Conservation (phyloP, 2,329 filamentous ascomycete species). For the Macrophomina tecta region DNA sequence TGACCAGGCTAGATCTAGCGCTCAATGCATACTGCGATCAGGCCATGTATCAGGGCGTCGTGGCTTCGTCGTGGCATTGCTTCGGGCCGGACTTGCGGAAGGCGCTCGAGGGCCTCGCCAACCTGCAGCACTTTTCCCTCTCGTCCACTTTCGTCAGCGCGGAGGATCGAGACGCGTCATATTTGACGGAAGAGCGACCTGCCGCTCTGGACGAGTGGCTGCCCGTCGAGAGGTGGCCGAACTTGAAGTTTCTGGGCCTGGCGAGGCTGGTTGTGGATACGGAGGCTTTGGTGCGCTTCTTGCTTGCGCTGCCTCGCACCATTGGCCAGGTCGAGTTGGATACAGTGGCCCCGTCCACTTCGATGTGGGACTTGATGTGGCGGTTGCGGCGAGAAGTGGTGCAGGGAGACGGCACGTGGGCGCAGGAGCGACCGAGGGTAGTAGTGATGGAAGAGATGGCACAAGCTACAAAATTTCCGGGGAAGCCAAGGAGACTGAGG, state of each 20-base stretch:
- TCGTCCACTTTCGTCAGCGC: not conserved
- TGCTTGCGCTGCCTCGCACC: not conserved
- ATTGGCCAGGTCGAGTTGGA: not conserved
- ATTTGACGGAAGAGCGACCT: not conserved
- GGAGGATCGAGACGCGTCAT: not conserved
- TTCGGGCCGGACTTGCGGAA: not conserved
- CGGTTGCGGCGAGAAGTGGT: not conserved
- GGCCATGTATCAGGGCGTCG: not conserved
- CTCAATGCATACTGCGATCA: not conserved
- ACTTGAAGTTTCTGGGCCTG: not conserved
- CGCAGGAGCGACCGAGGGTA: not conserved
- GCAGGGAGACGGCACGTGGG: not conserved
- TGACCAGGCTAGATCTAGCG: not conserved
- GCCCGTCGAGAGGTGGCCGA: not conserved
- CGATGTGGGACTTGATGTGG: not conserved
- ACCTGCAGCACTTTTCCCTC: not conserved
- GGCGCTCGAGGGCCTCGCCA: not conserved
- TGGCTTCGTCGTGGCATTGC: not conserved
- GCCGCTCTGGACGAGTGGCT: not conserved
- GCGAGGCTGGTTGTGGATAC: not conserved
- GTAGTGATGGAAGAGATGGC: conserved; percentile 1
- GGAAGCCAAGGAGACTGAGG: not conserved
- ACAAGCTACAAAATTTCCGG: not conserved
- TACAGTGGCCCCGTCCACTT: not conserved
- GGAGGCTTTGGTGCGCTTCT: not conserved